These are phyloP conservation scores for Cronartium quercuum DNA, from an alignment of 1,284 basidiomycete species.

Conservation along the genomic window DNA sequence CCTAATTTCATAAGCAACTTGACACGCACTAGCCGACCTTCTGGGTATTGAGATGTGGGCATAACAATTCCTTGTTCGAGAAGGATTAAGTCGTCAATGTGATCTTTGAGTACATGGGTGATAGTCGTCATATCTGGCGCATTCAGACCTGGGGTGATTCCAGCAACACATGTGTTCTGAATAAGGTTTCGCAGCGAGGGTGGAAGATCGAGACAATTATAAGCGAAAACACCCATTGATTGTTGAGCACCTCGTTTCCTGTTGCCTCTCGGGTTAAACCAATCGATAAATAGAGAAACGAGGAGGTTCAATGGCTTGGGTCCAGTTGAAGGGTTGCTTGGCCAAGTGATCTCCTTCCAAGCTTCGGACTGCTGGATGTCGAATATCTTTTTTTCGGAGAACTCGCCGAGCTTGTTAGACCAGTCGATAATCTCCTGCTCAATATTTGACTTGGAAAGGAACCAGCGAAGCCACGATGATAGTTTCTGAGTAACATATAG, in stretches of 20 bases:
- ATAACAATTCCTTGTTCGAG: conserved; percentile 6
- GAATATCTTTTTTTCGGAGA: neutral
- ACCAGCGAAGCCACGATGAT: too few species aligned
- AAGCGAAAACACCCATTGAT: neutral
- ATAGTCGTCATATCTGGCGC: neutral
- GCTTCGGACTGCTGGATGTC: neutral
- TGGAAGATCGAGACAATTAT: conserved; percentile 6
- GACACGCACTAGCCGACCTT: neutral
- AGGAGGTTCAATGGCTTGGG: neutral
- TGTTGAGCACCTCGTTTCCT: neutral
- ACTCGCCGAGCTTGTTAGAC: neutral
- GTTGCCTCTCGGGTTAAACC: neutral
- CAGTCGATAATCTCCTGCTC: too few species aligned
- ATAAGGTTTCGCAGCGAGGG: neutral
- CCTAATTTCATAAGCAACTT: conserved; percentile 3
- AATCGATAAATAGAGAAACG: neutral
- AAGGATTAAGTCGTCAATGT: neutral
- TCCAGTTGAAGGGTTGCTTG: neutral
- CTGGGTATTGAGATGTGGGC: neutral
- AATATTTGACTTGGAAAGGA: too few species aligned
- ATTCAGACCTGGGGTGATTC: conserved; percentile 6
- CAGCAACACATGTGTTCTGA: conserved; percentile 3
- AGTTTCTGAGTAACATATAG: too few species aligned
- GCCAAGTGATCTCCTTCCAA: neutral
- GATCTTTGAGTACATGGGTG: neutral